Base-by-base conservation (phyloP, 2,329 filamentous ascomycete species). In the Aspergillus uvarum region DNA sequence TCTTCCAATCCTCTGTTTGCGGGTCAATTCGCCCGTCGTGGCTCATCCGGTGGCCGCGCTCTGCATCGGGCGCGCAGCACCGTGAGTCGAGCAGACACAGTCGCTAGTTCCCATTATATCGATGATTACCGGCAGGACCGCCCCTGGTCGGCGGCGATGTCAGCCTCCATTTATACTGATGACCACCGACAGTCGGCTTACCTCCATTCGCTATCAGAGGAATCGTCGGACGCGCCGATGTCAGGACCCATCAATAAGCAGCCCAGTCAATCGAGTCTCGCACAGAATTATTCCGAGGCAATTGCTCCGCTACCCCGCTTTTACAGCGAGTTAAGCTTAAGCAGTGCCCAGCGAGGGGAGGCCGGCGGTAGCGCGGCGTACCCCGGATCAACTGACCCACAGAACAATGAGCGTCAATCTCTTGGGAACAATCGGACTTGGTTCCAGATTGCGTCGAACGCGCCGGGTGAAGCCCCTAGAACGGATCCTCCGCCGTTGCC, bases 1-100 rank as follows among this genome's bases (percentile, higher is more conserved):
- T 76, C 74, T 2, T 65, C 72, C 31, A 77, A 76, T 51, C 74
- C 74, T 2, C 60, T 76, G 49, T 76, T 77, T 59, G 74, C 74
- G 2, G 72, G 71, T 2, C 72, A 75, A 57, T 64, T 71, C 54
- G 71, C 67, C 32, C 72, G 72, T 32, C 72, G 72, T 47, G 65
- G 64, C 8, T 74, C 74, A 4, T 74, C 73, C 6, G 71, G 70
- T 16, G 54, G 72, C 14, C 73, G 74, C 19, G 71, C 73, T 2
- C 63, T 76, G 2, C 72, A 75, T 24, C 67, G 72, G 56, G 70
- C 71, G n/a, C 71, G 70, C 44, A 75, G 74, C 49, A 70, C 63
- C 21, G 72, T 69, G 38, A 76, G 74, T 51, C 70, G 74, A 12
- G 69, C 74, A 1, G 73, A 76, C 32, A 77, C 74, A 1, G 65